A percentile compares a stretch with the other conserved stretches of the same genome.
These are phyloP conservation scores for Aspergillus hancockii DNA, from an alignment of 495 filamentous ascomycete genomes.

Conservation along the genomic window DNA sequence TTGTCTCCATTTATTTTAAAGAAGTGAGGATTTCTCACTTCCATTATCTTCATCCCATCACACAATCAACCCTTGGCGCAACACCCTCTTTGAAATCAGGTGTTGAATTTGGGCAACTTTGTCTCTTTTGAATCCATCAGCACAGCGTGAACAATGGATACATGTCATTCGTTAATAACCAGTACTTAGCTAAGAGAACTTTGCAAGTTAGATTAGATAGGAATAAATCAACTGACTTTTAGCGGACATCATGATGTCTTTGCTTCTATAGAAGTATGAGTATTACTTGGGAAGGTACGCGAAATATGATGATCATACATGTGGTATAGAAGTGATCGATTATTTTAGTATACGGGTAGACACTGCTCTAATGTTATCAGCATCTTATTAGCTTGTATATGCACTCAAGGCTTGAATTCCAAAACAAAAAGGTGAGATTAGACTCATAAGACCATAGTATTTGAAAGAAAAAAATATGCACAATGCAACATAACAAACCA, in stretches of 20 bases:
- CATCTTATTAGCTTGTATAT: conserved; percentile 5
- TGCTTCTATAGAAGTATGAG: not conserved
- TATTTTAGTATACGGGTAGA: no score
- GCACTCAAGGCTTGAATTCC: not conserved
- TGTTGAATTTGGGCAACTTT: no score
- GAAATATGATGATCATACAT: not conserved
- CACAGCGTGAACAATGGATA: not conserved
- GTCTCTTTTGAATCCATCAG: not conserved
- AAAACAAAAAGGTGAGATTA: not conserved
- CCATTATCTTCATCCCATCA: no score
- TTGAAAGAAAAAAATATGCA: conserved; percentile 14
- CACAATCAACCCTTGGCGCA: no score
- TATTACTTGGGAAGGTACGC: not conserved
- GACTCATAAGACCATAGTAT: conserved; percentile 11
- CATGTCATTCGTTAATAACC: not conserved
- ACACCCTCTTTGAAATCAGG: no score
- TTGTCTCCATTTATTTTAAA: not conserved
- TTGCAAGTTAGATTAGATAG: not conserved
- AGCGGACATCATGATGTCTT: not conserved
- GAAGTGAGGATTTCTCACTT: not conserved
- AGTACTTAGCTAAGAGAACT: not conserved
- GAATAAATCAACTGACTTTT: conserved; percentile 2
- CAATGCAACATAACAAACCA: conserved; percentile 11
- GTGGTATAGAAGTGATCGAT: not conserved
- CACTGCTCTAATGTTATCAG: not conserved